phyloP scores from a whole-genome alignment of 148 eudicot species.

The Camellia sinensis region DNA sequence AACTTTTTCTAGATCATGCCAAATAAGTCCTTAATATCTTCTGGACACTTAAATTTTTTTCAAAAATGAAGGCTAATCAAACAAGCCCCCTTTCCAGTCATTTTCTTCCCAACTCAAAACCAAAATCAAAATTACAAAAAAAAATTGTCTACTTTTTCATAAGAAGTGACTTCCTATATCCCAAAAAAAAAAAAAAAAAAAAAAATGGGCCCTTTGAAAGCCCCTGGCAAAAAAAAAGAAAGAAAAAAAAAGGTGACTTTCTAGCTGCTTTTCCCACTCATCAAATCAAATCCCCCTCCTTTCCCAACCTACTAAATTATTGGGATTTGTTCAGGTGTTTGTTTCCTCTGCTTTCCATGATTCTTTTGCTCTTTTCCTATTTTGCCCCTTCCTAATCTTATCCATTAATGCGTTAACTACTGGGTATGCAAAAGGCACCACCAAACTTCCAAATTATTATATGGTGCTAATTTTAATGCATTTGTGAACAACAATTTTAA shows the following conservation, averaged over 20 bases:
- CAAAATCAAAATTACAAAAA: slow-evolving; percentile 7
- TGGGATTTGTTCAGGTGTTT: slow-evolving; percentile 20
- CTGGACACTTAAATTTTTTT: no score
- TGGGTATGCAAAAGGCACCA: no score
- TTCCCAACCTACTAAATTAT: slow-evolving; percentile 27
- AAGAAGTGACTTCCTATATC: slow-evolving; percentile 29
- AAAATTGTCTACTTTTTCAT: slow-evolving; percentile 23
- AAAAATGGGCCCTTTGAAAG: no score
- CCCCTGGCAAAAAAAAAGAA: slow-evolving; percentile 1
- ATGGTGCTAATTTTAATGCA: no score
- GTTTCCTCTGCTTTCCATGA: slow-evolving; percentile 11
- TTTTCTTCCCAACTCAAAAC: slow-evolving; percentile 31
- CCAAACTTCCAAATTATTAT: not conserved
- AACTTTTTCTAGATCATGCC: no score
- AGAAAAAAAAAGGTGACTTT: slow-evolving; percentile 2
- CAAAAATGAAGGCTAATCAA: no score
- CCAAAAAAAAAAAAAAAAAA: slow-evolving; percentile 11
- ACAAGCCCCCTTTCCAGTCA: no score
- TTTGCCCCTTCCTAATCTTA: slow-evolving; percentile 16
- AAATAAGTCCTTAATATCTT: no score
- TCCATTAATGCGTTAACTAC: slow-evolving; percentile 2
- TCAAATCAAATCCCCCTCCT: slow-evolving; percentile 13
- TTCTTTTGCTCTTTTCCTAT: not conserved
- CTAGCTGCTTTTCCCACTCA: slow-evolving; percentile 1
- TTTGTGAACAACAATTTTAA: no score